A percentile compares a stretch with the other conserved stretches of the same genome.
Conservation (phyloP, 495 filamentous ascomycete genomes). For the Podospora bellae-mahoneyi region DNA sequence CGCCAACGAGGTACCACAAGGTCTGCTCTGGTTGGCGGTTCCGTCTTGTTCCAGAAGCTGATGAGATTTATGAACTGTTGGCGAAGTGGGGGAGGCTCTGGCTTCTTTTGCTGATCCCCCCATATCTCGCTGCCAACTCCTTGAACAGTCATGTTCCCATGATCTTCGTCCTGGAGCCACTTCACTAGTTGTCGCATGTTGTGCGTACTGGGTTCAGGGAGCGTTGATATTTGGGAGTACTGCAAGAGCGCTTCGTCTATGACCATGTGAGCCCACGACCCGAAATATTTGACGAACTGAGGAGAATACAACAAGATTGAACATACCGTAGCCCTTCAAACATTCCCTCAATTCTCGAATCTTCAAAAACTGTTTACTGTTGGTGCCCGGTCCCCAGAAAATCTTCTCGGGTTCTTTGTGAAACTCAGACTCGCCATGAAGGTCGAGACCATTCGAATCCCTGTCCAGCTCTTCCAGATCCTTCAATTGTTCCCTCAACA, state of each 20-base stretch:
- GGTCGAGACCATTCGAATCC: background rate
- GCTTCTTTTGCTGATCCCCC: background rate
- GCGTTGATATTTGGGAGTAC: slow-evolving; percentile 17
- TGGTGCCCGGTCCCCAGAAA: too few relatives aligned
- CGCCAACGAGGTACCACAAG: slow-evolving; percentile 7
- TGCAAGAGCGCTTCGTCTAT: slow-evolving; percentile 22
- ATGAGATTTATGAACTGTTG: too few relatives aligned
- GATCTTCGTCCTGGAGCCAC: slow-evolving; percentile 4
- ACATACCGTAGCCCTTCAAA: background rate
- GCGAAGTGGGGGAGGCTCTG: too few relatives aligned
- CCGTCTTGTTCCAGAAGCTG: background rate
- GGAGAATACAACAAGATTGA: too few relatives aligned
- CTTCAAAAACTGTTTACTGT: background rate
- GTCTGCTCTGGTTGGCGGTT: background rate
- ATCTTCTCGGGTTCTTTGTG: background rate
- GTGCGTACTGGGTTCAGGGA: slow-evolving; percentile 13
- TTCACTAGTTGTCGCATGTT: slow-evolving; percentile 15
- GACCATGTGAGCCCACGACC: background rate
- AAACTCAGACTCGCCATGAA: background rate
- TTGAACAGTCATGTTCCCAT: background rate
- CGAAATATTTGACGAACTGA: background rate
- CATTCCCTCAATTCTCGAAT: background rate
- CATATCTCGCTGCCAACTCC: background rate
- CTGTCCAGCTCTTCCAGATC: slow-evolving; percentile 3
- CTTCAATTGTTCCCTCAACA: slow-evolving; percentile 10